Evolutionary conservation across 2,329 filamentous ascomycete genomes (phyloP), one percentile per base, ranked within the genome.

Genomic region (Drechslera avenae): DNA sequence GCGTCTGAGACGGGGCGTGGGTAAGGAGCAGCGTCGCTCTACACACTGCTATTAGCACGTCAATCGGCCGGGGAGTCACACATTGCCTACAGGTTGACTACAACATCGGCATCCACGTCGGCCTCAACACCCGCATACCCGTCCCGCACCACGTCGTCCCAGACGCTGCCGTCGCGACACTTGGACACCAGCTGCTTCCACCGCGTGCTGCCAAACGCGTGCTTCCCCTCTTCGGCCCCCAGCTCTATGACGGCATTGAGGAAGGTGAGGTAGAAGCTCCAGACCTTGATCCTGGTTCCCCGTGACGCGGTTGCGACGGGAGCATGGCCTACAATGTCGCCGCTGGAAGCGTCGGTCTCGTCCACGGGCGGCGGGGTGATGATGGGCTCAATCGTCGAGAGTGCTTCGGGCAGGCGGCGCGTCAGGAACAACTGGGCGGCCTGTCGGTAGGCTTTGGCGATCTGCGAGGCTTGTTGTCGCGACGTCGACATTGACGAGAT

Each of bases 241-340:
- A 97, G 80, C 67, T 97, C 93, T 30, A 96, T 80, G 57, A 97
- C 88, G 32, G 91, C 89, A 76, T 97, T 96, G 56, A 97, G 80
- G 42, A 97, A 88, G 14, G 92, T 96, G 59, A 97, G 83, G 72
- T 97, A 99, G 66, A 99, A 82, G 73, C 91, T 96, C 94, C 94
- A 99, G 57, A 97, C 88, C 75, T 97, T 99, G 73, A 96, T 88
- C 59, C 92, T 82, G 50, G 90, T 94, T 26, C 87, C 89, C 60
- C 88, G 85, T 34, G 89, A 92, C 45, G 91, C 91, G 57, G 82
- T 84, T 46, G 90, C 87, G 45, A 97, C 86, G 4, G 91, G 90
- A 21, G 91, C 88, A 21, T 83, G 62, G 54, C 62, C 60, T 12
- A 58, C 54, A 8, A 64, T 54, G 39, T 67, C 63, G 32, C 56